Evolutionary conservation across 805 yeast species (phyloP).

Genomic region (Hanseniaspora vineae): DNA sequence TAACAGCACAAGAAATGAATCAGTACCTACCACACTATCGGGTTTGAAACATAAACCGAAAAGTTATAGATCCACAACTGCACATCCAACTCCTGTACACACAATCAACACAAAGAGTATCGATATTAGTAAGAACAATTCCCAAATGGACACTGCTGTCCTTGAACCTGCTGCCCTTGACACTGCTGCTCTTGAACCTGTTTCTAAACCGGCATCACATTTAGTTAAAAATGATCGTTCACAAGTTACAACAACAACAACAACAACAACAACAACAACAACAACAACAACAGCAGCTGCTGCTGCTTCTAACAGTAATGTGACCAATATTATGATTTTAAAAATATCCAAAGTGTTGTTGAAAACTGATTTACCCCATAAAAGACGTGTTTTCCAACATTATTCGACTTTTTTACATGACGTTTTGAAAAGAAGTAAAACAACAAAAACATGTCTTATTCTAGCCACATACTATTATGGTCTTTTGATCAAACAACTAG

Average conservation of each 20-base stretch:
- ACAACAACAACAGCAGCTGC: background rate
- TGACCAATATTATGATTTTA: background rate
- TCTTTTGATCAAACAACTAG: slow-evolving; percentile 6
- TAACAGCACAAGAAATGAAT: too few relatives aligned
- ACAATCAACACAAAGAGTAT: background rate
- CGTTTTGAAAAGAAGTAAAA: slow-evolving; percentile 16
- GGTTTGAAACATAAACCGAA: background rate
- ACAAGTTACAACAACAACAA: background rate
- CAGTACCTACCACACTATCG: too few relatives aligned
- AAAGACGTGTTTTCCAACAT: background rate
- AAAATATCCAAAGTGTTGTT: background rate
- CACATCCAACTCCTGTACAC: background rate
- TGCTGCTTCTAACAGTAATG: background rate
- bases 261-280: too few relatives aligned
- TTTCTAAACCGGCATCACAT: too few relatives aligned
- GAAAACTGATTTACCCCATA: background rate
- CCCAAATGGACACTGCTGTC: too few relatives aligned
- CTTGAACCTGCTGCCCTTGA: too few relatives aligned
- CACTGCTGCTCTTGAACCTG: too few relatives aligned
- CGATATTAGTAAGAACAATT: background rate
- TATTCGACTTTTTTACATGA: slow-evolving; percentile 9
- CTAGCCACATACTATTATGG: slow-evolving; percentile 13
- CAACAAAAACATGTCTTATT: slow-evolving; percentile 9
- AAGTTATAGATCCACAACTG: background rate
- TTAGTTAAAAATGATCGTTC: background rate